These are phyloP conservation scores for Mrakia frigida DNA, from an alignment of 768 basidiomycete genomes.

Conservation along the genomic window DNA sequence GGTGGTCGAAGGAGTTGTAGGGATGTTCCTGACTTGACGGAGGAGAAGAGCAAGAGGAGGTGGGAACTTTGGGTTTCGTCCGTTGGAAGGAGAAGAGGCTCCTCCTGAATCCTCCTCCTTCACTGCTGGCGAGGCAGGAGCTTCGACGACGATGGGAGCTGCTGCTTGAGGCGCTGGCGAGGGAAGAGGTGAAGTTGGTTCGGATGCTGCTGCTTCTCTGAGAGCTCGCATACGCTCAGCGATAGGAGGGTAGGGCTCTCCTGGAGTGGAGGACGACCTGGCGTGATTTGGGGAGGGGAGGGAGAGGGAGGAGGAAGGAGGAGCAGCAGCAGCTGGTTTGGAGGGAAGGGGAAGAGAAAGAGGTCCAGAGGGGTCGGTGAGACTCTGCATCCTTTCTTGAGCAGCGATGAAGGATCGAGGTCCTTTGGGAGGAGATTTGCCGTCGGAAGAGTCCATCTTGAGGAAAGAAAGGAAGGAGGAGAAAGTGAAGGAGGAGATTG, in stretches of 20 bases:
- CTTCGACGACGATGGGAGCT: neutral
- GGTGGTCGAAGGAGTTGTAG: neutral
- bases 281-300: neutral
- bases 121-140: neutral
- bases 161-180: neutral
- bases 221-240: neutral
- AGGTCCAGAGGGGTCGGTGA: neutral
- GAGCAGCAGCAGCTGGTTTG: neutral
- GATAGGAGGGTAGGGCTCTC: neutral
- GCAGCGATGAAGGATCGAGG: neutral
- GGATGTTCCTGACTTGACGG: neutral
- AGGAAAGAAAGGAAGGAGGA: neutral
- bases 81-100: neutral
- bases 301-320: neutral
- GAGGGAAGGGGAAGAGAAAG: neutral
- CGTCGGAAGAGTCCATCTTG: neutral
- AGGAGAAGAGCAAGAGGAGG: neutral
- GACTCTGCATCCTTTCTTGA: neutral
- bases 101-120: neutral
- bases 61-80: slow-evolving; percentile 1
- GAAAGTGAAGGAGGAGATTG: neutral
- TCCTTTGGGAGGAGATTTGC: neutral
- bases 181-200: neutral
- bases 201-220: neutral
- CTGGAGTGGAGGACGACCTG: neutral